Base-by-base conservation (phyloP, 257 asterid species). In the Pogostemon cablin region DNA sequence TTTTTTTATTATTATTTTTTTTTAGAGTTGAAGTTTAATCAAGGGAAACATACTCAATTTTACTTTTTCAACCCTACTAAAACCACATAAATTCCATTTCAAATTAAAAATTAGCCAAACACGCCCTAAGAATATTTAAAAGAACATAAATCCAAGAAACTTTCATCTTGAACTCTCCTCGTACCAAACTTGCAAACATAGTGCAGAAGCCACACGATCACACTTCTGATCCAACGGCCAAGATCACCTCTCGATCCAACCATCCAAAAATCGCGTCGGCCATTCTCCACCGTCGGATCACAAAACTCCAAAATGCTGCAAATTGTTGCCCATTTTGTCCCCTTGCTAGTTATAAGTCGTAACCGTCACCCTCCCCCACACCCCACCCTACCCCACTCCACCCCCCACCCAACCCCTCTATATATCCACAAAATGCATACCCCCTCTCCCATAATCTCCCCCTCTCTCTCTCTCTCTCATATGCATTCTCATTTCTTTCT, bases 271-370 rank as follows among this genome's bases (percentile, higher is more conserved):
- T 11, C 50, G 3, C 35, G 10, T 6, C 25, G 11, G 52, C 34
- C 61, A 43, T 0, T 78, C 55, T 82, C 59, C 61, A 58, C 82
- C 83, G 83, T 58, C 46, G 0, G 81, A 82, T 87, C 80, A 75
- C 8, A 69, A 72, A 63, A 60, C 4, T 41, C 55, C 66, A 55
- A 79, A 66, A 25, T 7, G 48, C 11, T 49, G 37, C 74, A 67
- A 25, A 1, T 25, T 25, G 32, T 25, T 25, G 32, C 32, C 32
- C 32, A 25, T 1, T 56, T 75, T 79, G 69, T 76, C 79, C 4
- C 47, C 68, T 69, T 11, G 67, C 39, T 57, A 67, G 15, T 73
- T 56, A 60, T 60, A 48, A 52, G 69, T 75, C 47, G 75, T 55
- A 79, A 78, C 78, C 70, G 75, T 40, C 40, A 7, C 41, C 53